These are phyloP conservation scores for Aspergillus nomiae DNA, from an alignment of 2,329 filamentous ascomycete genomes.

Conservation along the genomic window DNA sequence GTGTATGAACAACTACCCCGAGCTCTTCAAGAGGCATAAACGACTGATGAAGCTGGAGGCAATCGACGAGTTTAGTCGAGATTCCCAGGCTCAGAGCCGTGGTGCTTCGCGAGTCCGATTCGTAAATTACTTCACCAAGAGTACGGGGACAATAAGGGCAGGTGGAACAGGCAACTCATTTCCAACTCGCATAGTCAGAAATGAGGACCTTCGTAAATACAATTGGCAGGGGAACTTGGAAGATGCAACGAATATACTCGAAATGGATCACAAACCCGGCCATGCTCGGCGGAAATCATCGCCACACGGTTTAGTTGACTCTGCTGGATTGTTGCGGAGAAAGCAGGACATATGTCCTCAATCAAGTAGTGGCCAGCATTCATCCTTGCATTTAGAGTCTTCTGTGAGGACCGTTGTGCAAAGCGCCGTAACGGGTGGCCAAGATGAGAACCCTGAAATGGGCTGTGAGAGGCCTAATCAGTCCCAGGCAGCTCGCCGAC, in stretches of 20 bases:
- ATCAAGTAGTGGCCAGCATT: not conserved
- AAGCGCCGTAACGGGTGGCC: not conserved
- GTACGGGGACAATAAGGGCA: not conserved
- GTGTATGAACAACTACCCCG: constrained; percentile 75
- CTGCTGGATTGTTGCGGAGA: not conserved
- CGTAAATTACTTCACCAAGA: constrained; percentile 77
- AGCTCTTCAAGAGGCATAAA: constrained; percentile 70
- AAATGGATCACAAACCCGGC: not conserved
- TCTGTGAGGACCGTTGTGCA: too few species aligned
- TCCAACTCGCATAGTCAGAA: too few species aligned
- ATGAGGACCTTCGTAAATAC: not conserved
- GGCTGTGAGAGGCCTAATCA: not conserved
- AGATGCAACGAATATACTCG: not conserved
- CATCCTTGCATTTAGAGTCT: not conserved
- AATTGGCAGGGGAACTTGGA: too few species aligned
- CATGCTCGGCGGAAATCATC: not conserved
- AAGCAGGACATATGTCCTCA: not conserved
- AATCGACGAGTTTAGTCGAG: constrained; percentile 29
- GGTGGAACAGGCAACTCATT: not conserved
- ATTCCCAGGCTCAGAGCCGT: constrained; percentile 53
- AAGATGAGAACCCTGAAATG: not conserved
- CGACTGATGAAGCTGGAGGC: constrained; percentile 68
- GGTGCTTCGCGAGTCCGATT: constrained; percentile 46
- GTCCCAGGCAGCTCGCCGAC: constrained; percentile 58
- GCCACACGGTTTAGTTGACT: not conserved